These are phyloP conservation scores for Magnaporthiopsis rhizophila DNA, from an alignment of 2,329 filamentous ascomycete species.

Conservation along the genomic window DNA sequence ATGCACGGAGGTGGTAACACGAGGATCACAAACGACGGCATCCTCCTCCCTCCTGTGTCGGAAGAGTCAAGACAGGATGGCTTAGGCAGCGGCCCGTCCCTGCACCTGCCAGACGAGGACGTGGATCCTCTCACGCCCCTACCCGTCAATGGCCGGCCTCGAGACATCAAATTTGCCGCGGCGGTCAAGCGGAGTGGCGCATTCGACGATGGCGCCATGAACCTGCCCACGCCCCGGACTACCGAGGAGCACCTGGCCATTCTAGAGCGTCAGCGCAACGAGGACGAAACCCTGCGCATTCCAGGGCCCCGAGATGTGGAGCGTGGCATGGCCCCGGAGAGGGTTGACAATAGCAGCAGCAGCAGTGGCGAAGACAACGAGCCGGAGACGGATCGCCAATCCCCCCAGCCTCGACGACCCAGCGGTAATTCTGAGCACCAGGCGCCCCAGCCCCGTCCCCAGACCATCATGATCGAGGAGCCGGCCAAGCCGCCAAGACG, in stretches of 20 bases:
- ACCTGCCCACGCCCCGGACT: slow-evolving; percentile 43
- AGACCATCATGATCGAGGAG: slow-evolving; percentile 61
- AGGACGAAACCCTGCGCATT: slow-evolving; percentile 71
- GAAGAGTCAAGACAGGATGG: slow-evolving; percentile 19
- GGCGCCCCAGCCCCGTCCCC: slow-evolving; percentile 20
- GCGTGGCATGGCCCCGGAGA: slow-evolving; percentile 62
- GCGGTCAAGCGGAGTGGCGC: slow-evolving; percentile 55
- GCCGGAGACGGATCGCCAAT: slow-evolving; percentile 27
- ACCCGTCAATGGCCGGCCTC: slow-evolving; percentile 19
- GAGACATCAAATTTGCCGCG: slow-evolving; percentile 61
- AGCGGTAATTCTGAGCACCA: slow-evolving; percentile 24
- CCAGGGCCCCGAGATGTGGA: slow-evolving; percentile 89
- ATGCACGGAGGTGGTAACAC: slow-evolving; percentile 48
- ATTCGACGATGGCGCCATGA: slow-evolving; percentile 37
- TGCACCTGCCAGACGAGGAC: slow-evolving; percentile 2
- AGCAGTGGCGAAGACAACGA: slow-evolving; percentile 16
- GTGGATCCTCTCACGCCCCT: slow-evolving; percentile 9
- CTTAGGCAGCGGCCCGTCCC: slow-evolving; percentile 12
- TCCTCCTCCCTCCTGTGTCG: slow-evolving; percentile 32
- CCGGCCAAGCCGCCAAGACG: slow-evolving; percentile 37
- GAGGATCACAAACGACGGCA: slow-evolving; percentile 54
- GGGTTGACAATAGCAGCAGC: slow-evolving; percentile 28
- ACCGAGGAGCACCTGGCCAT: slow-evolving; percentile 83
- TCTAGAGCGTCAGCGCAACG: slow-evolving; percentile 72
- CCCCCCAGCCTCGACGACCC: slow-evolving; percentile 4